These are phyloP conservation scores for Leccinum griseonigrum DNA, from an alignment of 1,284 basidiomycete genomes.

Conservation along the genomic window DNA sequence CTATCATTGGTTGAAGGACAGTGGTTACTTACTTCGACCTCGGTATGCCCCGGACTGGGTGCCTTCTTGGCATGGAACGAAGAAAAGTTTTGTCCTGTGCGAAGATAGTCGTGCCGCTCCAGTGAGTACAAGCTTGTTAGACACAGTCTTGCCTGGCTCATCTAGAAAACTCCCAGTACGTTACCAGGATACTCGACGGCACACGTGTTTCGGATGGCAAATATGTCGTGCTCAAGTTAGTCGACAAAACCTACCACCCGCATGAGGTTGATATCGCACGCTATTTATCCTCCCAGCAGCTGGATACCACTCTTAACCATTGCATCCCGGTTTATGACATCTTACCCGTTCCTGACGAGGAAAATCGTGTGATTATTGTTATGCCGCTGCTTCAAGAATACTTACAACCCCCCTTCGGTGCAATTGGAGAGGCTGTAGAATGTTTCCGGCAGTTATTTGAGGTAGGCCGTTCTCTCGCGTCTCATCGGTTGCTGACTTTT, in stretches of 20 bases:
- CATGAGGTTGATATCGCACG: slow-evolving; percentile 28
- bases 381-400: slow-evolving; percentile 33
- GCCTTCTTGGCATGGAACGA: slow-evolving; percentile 3
- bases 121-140: neutral
- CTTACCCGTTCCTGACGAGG: slow-evolving; percentile 14
- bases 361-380: slow-evolving; percentile 23
- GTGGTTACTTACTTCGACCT: slow-evolving; percentile 36
- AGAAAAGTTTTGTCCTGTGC: slow-evolving; percentile 10
- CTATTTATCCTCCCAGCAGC: slow-evolving; percentile 17
- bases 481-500: neutral
- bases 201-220: slow-evolving; percentile 31
- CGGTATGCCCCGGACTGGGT: slow-evolving; percentile 31
- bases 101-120: slow-evolving; percentile 24
- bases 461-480: slow-evolving; percentile 14
- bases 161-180: slow-evolving; percentile 26
- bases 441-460: slow-evolving; percentile 38
- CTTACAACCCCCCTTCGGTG: slow-evolving; percentile 23
- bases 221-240: slow-evolving; percentile 31
- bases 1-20: slow-evolving; percentile 31
- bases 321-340: slow-evolving; percentile 37
- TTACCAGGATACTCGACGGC: slow-evolving; percentile 11
- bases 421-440: slow-evolving; percentile 35
- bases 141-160: neutral
- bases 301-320: slow-evolving; percentile 29
- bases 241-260: slow-evolving; percentile 16